Evolutionary conservation across 2,329 filamentous ascomycete genomes (phyloP), one percentile per base, ranked within the genome.

Genomic region (Sarocladium oryzae): DNA sequence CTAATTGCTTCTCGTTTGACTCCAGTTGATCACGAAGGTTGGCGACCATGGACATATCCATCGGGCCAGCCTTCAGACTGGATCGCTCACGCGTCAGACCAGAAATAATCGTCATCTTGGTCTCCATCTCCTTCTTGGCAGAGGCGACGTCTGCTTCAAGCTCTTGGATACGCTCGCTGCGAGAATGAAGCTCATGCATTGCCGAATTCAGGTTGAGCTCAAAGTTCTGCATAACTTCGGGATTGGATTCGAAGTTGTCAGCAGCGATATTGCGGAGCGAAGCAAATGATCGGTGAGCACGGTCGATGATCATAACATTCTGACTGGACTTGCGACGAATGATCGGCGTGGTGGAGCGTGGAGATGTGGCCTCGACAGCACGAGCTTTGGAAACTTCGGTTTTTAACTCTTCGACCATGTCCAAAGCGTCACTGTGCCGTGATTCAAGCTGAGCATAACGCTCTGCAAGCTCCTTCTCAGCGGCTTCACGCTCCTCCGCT

Each of bases 81-180:
- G 89, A 92, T 53, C 95, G 79, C 68, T 99, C 95, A 51, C 93
- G 85, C 3, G 93, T 95, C 56, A 99, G 76, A 6, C 93, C 93
- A 26, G 89, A 89, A 59, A 99, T 97, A 63, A 99, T 91, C 26
- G 89, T 88, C 75, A 92, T 90, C 79, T 99, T 99, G 56, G 81
- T 85, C 64, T 99, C 93, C 86, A 97, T 95, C 67, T 99, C 93
- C 72, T 90, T 96, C 73, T 89, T 93, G 20, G 90, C 82, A 3
- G 82, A 84, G 23, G 84, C 75, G 52, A 96, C 81, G 58, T 96
- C 92, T 5, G 84, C 83, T 67, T 99, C 93, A 13, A 99, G 76
- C 60, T 91, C 85, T 62, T 95, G 88, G 50, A 96, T 91, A 24
- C 91, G 84, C 66, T 97, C 91, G 35, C 91, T 91, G 37, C 91